Evolutionary conservation across 2,329 filamentous ascomycete species (phyloP).

Genomic region (Ophiognomonia clavigignenti-juglandacearum): DNA sequence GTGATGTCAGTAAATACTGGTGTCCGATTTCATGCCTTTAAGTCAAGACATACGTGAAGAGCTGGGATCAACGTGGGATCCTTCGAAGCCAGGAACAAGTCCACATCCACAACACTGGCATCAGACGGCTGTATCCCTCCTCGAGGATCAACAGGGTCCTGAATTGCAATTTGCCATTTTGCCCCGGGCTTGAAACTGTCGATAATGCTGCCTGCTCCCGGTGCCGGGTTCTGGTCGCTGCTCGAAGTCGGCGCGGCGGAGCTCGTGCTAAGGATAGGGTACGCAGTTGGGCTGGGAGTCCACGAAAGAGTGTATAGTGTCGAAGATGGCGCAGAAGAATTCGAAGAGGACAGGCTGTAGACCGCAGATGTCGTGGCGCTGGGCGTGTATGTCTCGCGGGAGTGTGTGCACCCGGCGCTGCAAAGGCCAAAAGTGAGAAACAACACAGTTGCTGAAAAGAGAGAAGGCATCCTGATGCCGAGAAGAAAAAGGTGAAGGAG

Average conservation of each 20-base stretch:
- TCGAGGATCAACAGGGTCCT: constrained; percentile 9
- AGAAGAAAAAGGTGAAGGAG: background rate
- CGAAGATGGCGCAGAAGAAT: no score
- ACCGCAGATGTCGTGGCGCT: no score
- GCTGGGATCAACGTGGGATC: constrained; percentile 7
- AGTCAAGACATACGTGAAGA: constrained; percentile 3
- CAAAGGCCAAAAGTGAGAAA: constrained; percentile 2
- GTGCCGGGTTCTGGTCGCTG: background rate
- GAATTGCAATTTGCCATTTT: constrained; percentile 14
- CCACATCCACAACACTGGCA: constrained; percentile 12
- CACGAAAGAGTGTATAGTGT: no score
- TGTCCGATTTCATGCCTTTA: no score
- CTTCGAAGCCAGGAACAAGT: constrained; percentile 12
- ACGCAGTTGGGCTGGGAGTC: no score
- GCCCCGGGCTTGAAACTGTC: constrained; percentile 7
- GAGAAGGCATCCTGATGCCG: constrained; percentile 13
- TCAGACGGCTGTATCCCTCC: constrained; percentile 8
- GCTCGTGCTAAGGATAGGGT: background rate
- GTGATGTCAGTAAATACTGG: background rate
- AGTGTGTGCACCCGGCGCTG: constrained; percentile 1
- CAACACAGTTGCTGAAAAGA: constrained; percentile 9
- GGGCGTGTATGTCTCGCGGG: background rate
- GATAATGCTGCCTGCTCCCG: background rate
- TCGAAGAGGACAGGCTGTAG: background rate
- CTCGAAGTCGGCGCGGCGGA: background rate